phyloP scores from a whole-genome alignment of 306 rosid genomes.

The Prunus armeniaca region DNA sequence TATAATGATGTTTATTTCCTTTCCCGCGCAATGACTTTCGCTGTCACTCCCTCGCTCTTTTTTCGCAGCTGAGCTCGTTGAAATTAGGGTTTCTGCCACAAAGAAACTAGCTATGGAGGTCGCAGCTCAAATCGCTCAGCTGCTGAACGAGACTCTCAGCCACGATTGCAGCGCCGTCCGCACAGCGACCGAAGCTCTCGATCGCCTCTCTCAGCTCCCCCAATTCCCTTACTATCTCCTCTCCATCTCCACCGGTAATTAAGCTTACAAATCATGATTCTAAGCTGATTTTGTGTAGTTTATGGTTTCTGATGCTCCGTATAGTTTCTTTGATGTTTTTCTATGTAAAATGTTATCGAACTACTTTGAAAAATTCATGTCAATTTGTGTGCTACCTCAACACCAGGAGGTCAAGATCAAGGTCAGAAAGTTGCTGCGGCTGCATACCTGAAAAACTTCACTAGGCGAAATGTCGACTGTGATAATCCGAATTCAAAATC shows the following conservation, averaged over 20 bases:
- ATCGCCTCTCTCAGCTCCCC: constrained; percentile 52
- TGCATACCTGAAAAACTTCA: constrained; percentile 69
- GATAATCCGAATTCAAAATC: constrained; percentile 39
- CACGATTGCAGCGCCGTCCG: constrained; percentile 46
- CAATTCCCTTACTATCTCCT: constrained; percentile 61
- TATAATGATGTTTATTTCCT: not conserved
- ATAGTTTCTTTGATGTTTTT: too few relatives aligned
- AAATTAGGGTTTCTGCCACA: constrained; percentile 44
- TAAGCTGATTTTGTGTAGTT: not conserved
- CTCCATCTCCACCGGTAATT: constrained; percentile 52
- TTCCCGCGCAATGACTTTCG: constrained; percentile 56
- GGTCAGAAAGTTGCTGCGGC: constrained; percentile 76
- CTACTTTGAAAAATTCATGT: not conserved
- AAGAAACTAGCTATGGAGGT: constrained; percentile 30
- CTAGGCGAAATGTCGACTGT: constrained; percentile 50
- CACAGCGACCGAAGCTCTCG: constrained; percentile 55
- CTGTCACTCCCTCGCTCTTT: not conserved
- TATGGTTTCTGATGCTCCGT: not conserved
- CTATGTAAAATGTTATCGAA: too few relatives aligned
- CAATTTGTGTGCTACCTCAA: not conserved
- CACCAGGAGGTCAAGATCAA: constrained; percentile 54
- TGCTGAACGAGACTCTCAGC: constrained; percentile 58
- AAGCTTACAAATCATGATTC: not conserved
- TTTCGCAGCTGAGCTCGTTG: not conserved
- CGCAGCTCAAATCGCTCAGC: constrained; percentile 46